Evolutionary conservation across 148 eudicot genomes (phyloP).

Genomic region (Amaranthus palmeri): DNA sequence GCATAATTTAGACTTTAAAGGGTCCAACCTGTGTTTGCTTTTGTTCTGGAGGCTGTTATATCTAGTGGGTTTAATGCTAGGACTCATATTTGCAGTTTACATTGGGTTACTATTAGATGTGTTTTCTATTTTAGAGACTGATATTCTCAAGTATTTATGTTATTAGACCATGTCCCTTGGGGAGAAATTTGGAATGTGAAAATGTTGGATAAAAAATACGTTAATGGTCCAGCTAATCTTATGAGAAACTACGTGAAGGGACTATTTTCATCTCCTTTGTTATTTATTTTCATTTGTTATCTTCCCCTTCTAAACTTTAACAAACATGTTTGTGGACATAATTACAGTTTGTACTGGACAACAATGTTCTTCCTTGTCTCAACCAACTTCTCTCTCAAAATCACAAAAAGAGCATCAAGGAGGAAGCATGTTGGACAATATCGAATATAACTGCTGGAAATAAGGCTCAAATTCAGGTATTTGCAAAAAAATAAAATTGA

Average conservation of each 20-base stretch:
- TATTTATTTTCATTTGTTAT: neutral
- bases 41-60: neutral
- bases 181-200: neutral
- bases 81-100: neutral
- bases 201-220: neutral
- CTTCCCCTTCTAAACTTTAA: neutral
- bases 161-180: neutral
- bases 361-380: constrained; percentile 63
- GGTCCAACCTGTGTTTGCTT: neutral
- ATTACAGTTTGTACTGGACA: constrained; percentile 66
- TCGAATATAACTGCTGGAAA: constrained; percentile 86
- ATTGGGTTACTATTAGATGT: neutral
- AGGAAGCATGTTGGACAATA: constrained; percentile 89
- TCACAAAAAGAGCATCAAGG: constrained; percentile 70
- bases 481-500: neutral
- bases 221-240: neutral
- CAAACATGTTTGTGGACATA: constrained; percentile 10
- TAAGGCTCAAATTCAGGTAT: constrained; percentile 72
- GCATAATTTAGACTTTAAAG: neutral
- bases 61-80: neutral
- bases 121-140: neutral
- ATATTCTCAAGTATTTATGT: neutral
- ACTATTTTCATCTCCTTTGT: neutral
- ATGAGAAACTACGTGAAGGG: neutral
- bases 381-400: constrained; percentile 56